A percentile compares a stretch with the other conserved stretches of the same genome.
These are phyloP conservation scores for Castanea mollissima DNA, from an alignment of 306 rosid genomes.

Conservation along the genomic window DNA sequence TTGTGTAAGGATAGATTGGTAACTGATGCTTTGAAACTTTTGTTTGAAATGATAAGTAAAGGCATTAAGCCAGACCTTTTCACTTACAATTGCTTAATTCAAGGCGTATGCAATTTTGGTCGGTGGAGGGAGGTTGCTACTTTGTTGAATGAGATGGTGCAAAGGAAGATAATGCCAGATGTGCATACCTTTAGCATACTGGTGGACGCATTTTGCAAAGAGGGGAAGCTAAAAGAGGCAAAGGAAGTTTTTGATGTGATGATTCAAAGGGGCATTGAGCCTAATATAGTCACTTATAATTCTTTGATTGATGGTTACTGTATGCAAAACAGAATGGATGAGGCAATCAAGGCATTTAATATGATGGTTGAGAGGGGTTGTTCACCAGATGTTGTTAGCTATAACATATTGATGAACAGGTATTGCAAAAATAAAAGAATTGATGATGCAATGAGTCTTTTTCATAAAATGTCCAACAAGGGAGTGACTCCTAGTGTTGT, in stretches of 20 bases:
- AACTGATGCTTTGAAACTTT: background rate
- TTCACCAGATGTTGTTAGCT: constrained; percentile 23
- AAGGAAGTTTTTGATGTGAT: constrained; percentile 20
- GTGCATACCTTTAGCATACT: constrained; percentile 21
- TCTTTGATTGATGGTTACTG: constrained; percentile 34
- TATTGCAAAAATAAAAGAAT: constrained; percentile 24
- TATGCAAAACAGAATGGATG: constrained; percentile 22
- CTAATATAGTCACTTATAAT: constrained; percentile 36
- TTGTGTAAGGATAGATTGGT: background rate
- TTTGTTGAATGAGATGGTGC: constrained; percentile 35
- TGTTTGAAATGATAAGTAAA: background rate
- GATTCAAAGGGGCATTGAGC: constrained; percentile 16
- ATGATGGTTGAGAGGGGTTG: constrained; percentile 15
- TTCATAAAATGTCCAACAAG: constrained; percentile 27
- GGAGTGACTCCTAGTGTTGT: constrained; percentile 24
- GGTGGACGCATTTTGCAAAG: constrained; percentile 26
- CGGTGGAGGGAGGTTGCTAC: constrained; percentile 20
- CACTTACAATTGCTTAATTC: constrained; percentile 35
- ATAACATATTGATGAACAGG: constrained; percentile 28
- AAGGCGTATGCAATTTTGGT: constrained; percentile 19
- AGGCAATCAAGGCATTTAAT: constrained; percentile 11
- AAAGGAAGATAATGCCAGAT: constrained; percentile 14
- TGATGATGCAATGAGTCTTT: constrained; percentile 27
- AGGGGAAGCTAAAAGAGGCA: constrained; percentile 27
- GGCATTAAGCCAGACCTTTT: constrained; percentile 3